Percentiles rank a stretch among this genome's conserved stretches.
Conservation (phyloP, 371 early-diverging fungal genomes). For the Circinella umbellata region DNA sequence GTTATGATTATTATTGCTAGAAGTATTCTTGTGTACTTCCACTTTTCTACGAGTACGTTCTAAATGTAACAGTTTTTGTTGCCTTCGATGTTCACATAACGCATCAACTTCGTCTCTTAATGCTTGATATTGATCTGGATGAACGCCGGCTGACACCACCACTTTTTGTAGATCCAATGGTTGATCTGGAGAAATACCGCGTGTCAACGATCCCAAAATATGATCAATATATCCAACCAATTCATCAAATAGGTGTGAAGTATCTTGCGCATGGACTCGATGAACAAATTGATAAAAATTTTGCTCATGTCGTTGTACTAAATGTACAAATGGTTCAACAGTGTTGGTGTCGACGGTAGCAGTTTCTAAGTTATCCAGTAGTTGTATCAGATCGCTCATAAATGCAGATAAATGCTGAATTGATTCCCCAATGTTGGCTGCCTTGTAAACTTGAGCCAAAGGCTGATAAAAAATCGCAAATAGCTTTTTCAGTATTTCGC, state of each 20-base stretch:
- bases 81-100: constrained; percentile 34
- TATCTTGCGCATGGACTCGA: constrained; percentile 59
- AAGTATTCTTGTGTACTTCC: constrained; percentile 19
- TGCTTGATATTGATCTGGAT: constrained; percentile 23
- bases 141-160: constrained; percentile 23
- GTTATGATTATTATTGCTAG: neutral
- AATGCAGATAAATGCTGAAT: constrained; percentile 62
- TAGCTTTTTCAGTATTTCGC: constrained; percentile 65
- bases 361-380: constrained; percentile 53
- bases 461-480: constrained; percentile 72
- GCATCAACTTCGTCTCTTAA: constrained; percentile 42
- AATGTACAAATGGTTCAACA: constrained; percentile 46
- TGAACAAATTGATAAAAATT: constrained; percentile 67
- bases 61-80: constrained; percentile 41
- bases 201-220: constrained; percentile 32
- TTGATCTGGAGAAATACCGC: constrained; percentile 29
- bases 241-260: constrained; percentile 45
- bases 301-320: constrained; percentile 60
- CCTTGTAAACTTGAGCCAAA: constrained; percentile 67
- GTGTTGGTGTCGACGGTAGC: constrained; percentile 37
- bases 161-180: constrained; percentile 26
- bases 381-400: constrained; percentile 60
- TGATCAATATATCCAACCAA: constrained; percentile 42
- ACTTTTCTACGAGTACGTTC: constrained; percentile 46
- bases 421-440: constrained; percentile 68